Percentiles rank a stretch among this genome's conserved stretches.
Evolutionary conservation across 371 early-diverging fungal species (phyloP).

Genomic region (Mortierella sp.): DNA sequence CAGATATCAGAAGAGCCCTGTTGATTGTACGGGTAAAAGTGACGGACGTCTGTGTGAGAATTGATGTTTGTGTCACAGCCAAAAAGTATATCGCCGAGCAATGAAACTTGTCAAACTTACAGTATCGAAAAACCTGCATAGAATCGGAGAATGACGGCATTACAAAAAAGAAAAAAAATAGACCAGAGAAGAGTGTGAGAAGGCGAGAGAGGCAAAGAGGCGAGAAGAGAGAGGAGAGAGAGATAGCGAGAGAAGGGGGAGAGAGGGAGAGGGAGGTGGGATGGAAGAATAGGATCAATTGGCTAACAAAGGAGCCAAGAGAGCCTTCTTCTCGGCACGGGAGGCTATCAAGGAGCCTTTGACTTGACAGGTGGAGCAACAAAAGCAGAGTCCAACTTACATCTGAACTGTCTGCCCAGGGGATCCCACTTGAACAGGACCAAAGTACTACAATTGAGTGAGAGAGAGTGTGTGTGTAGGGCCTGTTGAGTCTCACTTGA

Average conservation of each 20-base stretch:
- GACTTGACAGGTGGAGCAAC: too few relatives aligned
- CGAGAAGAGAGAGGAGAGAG: background rate
- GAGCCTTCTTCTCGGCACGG: too few relatives aligned
- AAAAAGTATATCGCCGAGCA: background rate
- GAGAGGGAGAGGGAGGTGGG: background rate
- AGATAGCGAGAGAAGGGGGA: background rate
- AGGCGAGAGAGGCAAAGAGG: background rate
- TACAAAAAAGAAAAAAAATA: background rate
- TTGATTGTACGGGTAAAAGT: background rate
- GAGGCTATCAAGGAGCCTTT: too few relatives aligned
- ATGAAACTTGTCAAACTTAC: constrained; percentile 9
- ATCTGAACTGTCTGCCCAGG: constrained; percentile 6
- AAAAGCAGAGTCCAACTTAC: background rate
- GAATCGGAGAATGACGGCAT: too few relatives aligned
- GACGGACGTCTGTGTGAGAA: background rate
- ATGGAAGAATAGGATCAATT: too few relatives aligned
- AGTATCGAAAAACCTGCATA: constrained; percentile 10
- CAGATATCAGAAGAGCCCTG: constrained; percentile 49
- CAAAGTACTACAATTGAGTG: constrained; percentile 2
- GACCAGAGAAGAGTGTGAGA: background rate
- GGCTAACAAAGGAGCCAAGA: too few relatives aligned
- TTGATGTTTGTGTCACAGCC: background rate
- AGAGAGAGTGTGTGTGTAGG: background rate
- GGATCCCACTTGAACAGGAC: constrained; percentile 4
- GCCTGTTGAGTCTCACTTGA: background rate